These are phyloP conservation scores for Rhodotorula sp. DNA, from an alignment of 1,284 basidiomycete species.

Conservation along the genomic window DNA sequence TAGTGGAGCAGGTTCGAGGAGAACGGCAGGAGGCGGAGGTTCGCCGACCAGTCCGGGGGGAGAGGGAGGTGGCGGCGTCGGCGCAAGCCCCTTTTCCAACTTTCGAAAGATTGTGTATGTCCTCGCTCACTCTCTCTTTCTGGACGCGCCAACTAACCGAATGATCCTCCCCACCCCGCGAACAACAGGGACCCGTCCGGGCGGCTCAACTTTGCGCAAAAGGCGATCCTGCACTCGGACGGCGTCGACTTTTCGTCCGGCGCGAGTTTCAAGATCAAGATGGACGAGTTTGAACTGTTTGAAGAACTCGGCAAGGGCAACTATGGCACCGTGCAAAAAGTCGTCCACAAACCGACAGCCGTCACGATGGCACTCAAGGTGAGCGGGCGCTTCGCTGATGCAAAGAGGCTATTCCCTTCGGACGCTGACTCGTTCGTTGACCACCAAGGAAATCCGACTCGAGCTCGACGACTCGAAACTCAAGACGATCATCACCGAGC, in stretches of 20 bases:
- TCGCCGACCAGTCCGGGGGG: slow-evolving; percentile 12
- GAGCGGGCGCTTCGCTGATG: too few species aligned
- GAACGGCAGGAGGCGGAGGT: slow-evolving; percentile 12
- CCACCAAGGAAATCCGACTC: slow-evolving; percentile 80
- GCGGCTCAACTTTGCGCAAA: slow-evolving; percentile 86
- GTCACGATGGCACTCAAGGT: slow-evolving; percentile 97
- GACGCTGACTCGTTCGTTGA: too few species aligned
- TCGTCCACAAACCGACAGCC: slow-evolving; percentile 88
- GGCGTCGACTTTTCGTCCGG: slow-evolving; percentile 96
- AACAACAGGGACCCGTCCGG: slow-evolving; percentile 73
- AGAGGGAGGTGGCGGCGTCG: slow-evolving; percentile 54
- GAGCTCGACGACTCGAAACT: slow-evolving; percentile 93
- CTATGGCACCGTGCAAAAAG: slow-evolving; percentile 96
- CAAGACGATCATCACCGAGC: slow-evolving; percentile 96
- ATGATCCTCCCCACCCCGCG: not conserved
- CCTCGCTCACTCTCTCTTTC: not conserved
- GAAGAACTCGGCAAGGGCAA: slow-evolving; percentile 95
- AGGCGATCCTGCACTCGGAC: slow-evolving; percentile 85
- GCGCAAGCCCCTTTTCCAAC: slow-evolving; percentile 70
- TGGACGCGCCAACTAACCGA: not conserved
- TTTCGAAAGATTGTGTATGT: slow-evolving; percentile 92
- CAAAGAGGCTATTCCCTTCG: too few species aligned
- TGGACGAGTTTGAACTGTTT: slow-evolving; percentile 78
- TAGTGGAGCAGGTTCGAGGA: not conserved
- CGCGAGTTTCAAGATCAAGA: slow-evolving; percentile 85